phyloP scores from a whole-genome alignment of 2,329 filamentous ascomycete species.

The Talaromyces rugulosus region DNA sequence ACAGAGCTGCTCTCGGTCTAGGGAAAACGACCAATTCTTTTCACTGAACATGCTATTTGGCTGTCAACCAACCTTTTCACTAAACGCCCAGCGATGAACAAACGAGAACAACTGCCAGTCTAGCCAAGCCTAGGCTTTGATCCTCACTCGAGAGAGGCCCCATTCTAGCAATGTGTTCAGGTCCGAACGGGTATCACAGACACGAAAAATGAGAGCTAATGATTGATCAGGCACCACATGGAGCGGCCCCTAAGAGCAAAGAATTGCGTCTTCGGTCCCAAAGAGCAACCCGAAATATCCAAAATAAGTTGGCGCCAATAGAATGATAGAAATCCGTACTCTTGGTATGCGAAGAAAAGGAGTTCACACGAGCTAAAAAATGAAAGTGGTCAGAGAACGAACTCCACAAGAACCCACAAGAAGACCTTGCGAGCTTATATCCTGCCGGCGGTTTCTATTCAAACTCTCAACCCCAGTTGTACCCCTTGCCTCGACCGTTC shows the following conservation, averaged over 20 bases:
- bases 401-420: constrained; percentile 1
- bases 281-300: background rate
- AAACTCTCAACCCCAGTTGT: background rate
- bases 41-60: background rate
- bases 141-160: constrained; percentile 90
- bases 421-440: background rate
- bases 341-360: background rate
- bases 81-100: constrained; percentile 8
- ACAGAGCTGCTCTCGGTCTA: background rate
- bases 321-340: background rate
- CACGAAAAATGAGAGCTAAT: constrained; percentile 6
- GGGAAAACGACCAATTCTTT: background rate
- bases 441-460: background rate
- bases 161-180: constrained; percentile 20
- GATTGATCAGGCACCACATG: constrained; percentile 8
- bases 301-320: background rate
- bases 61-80: constrained; percentile 6
- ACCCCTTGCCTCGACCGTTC: constrained; percentile 11
- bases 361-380: constrained; percentile 4
- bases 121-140: constrained; percentile 94
- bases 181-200: constrained; percentile 1
- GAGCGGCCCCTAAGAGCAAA: constrained; percentile 9
- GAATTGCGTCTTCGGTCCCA: background rate
- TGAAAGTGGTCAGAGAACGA: constrained; percentile 6
- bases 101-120: constrained; percentile 24